Evolutionary conservation across 1,139 yeast genomes (phyloP).

Genomic region (Yarrowia galli): DNA sequence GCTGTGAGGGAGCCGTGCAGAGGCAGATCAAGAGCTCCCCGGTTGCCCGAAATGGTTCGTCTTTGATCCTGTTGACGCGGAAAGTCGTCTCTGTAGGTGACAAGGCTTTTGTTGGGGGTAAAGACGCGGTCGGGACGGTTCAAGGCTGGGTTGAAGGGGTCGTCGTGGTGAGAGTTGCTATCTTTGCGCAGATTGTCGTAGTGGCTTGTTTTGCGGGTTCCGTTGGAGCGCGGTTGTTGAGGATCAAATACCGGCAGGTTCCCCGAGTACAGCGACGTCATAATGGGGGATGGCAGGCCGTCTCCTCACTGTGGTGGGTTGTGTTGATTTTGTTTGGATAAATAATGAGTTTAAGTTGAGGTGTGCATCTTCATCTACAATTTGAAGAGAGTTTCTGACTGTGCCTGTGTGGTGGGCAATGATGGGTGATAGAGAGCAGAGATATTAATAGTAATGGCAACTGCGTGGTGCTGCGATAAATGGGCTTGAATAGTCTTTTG

Average conservation of each 20-base stretch:
- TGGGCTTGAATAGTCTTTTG: too few species aligned
- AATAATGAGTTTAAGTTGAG: slow-evolving; percentile 21
- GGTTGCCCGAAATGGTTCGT: neutral
- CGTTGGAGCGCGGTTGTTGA: slow-evolving; percentile 8
- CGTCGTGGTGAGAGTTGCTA: slow-evolving; percentile 17
- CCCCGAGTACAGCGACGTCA: slow-evolving; percentile 34
- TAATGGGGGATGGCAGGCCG: neutral
- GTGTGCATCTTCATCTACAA: slow-evolving; percentile 3
- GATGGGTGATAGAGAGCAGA: neutral
- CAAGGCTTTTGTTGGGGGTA: slow-evolving; percentile 27
- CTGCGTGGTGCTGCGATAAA: too few species aligned
- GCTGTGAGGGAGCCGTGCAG: slow-evolving; percentile 25
- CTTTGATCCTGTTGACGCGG: neutral
- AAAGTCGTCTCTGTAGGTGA: slow-evolving; percentile 3
- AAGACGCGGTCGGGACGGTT: neutral
- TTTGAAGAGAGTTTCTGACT: neutral
- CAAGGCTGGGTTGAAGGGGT: slow-evolving; percentile 12
- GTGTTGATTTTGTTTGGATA: slow-evolving; percentile 12
- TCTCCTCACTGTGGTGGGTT: neutral
- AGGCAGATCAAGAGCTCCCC: slow-evolving; percentile 13
- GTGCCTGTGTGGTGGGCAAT: too few species aligned
- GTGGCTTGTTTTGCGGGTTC: slow-evolving; percentile 22
- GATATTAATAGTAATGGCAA: too few species aligned
- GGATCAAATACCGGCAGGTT: slow-evolving; percentile 25
- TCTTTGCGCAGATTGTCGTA: slow-evolving; percentile 32